phyloP scores from a whole-genome alignment of 2,329 filamentous ascomycete genomes.

The Fusarium sulawesiense region DNA sequence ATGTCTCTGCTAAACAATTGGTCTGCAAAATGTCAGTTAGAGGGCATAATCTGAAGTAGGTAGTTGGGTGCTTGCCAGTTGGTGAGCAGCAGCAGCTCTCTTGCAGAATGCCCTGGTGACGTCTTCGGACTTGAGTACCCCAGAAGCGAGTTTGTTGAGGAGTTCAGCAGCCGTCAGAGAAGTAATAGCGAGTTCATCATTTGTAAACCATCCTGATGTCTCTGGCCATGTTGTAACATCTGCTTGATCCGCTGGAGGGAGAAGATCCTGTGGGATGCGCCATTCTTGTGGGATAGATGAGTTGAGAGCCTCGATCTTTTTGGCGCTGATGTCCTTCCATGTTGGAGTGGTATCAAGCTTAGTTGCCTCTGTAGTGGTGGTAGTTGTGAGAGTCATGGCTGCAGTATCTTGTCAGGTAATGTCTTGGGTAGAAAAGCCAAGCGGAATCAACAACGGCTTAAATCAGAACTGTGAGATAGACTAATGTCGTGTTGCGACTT shows the following conservation, averaged over 20 bases:
- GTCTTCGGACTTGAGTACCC: slow-evolving; percentile 53
- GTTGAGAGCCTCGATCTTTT: slow-evolving; percentile 32
- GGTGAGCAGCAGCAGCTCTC: slow-evolving; percentile 66
- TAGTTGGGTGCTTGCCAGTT: slow-evolving; percentile 46
- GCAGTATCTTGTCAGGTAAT: neutral
- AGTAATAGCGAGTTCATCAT: slow-evolving; percentile 60
- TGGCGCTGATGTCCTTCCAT: slow-evolving; percentile 32
- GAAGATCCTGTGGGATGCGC: slow-evolving; percentile 62
- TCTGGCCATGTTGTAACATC: slow-evolving; percentile 68
- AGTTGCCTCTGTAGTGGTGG: slow-evolving; percentile 12
- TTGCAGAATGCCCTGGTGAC: slow-evolving; percentile 66
- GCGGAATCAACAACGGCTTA: slow-evolving; percentile 13
- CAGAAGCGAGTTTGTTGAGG: slow-evolving; percentile 47
- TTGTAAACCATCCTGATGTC: slow-evolving; percentile 69
- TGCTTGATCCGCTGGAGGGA: slow-evolving; percentile 61
- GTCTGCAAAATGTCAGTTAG: slow-evolving; percentile 44
- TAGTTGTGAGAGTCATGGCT: slow-evolving; percentile 24
- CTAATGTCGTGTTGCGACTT: neutral
- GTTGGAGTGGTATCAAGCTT: slow-evolving; percentile 21
- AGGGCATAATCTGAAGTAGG: too few species aligned
- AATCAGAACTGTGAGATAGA: slow-evolving; percentile 7
- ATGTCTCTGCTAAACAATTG: slow-evolving; percentile 65
- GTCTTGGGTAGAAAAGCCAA: slow-evolving; percentile 5
- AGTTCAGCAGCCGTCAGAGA: slow-evolving; percentile 56
- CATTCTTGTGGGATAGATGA: slow-evolving; percentile 68